phyloP scores from a whole-genome alignment of 2,329 filamentous ascomycete genomes.

The Fusarium piperis region DNA sequence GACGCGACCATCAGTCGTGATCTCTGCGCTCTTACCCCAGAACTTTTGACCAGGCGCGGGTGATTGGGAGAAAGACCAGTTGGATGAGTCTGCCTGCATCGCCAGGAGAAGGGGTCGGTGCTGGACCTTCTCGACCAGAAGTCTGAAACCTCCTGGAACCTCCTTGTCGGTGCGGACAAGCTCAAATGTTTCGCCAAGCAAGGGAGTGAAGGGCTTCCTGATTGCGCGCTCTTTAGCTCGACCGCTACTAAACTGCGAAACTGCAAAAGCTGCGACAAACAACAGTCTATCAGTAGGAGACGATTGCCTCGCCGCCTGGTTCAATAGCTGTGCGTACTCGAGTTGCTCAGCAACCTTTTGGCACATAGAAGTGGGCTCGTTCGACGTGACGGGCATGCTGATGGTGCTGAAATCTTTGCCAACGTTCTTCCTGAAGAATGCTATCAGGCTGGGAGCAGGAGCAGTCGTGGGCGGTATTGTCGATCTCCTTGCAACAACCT shows the following conservation, averaged over 20 bases:
- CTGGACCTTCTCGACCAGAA: slow-evolving; percentile 94
- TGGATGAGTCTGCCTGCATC: slow-evolving; percentile 86
- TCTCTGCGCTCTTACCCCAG: slow-evolving; percentile 96
- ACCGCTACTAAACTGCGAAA: slow-evolving; percentile 84
- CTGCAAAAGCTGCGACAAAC: slow-evolving; percentile 88
- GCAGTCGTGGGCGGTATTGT: slow-evolving; percentile 79
- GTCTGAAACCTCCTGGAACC: slow-evolving; percentile 77
- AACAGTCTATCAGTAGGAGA: slow-evolving; percentile 76
- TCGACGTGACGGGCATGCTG: slow-evolving; percentile 96
- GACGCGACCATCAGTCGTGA: slow-evolving; percentile 90
- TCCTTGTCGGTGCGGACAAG: slow-evolving; percentile 85
- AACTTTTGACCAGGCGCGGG: slow-evolving; percentile 95
- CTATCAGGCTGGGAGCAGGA: slow-evolving; percentile 88
- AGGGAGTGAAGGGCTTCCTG: slow-evolving; percentile 96
- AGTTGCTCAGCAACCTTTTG: slow-evolving; percentile 91
- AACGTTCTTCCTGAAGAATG: slow-evolving; percentile 95
- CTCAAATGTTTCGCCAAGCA: slow-evolving; percentile 96
- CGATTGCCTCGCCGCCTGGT: slow-evolving; percentile 73
- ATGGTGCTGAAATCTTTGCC: slow-evolving; percentile 97
- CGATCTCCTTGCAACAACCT: slow-evolving; percentile 71
- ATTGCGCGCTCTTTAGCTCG: slow-evolving; percentile 91
- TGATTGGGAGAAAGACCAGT: slow-evolving; percentile 89
- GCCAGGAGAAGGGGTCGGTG: slow-evolving; percentile 93
- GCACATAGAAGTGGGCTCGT: slow-evolving; percentile 88
- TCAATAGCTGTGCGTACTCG: slow-evolving; percentile 88